Evolutionary conservation across 2,329 filamentous ascomycete genomes (phyloP).

Genomic region (Talaromyces sp.): DNA sequence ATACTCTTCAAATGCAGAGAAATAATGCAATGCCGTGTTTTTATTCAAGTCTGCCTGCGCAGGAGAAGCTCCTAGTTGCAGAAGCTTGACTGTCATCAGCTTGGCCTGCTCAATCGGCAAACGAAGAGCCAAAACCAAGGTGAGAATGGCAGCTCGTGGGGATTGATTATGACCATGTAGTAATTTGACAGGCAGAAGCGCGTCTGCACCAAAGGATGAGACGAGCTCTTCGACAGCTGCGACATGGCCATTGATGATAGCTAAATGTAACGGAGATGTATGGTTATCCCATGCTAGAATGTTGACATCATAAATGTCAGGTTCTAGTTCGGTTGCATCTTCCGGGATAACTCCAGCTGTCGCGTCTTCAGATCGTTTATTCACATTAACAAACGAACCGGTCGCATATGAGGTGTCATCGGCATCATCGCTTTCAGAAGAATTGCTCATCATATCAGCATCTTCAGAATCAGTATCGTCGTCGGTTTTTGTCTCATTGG

Average conservation of each 20-base stretch:
- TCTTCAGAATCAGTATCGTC: constrained; percentile 28
- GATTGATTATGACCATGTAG: constrained; percentile 23
- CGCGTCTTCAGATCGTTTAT: constrained; percentile 14
- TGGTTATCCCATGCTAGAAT: constrained; percentile 74
- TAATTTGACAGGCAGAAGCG: constrained; percentile 65
- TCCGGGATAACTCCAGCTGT: constrained; percentile 41
- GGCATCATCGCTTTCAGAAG: constrained; percentile 35
- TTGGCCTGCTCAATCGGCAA: constrained; percentile 60
- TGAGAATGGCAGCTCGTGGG: constrained; percentile 59
- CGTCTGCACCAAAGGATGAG: constrained; percentile 68
- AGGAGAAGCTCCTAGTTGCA: constrained; percentile 66
- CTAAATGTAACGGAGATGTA: constrained; percentile 70
- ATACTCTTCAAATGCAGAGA: constrained; percentile 48
- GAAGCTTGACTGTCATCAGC: constrained; percentile 59
- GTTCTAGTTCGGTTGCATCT: constrained; percentile 59
- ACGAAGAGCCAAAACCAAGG: constrained; percentile 61
- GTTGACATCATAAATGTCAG: constrained; percentile 75
- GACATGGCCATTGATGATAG: constrained; percentile 67
- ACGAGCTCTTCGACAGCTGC: constrained; percentile 66
- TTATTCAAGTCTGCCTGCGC: constrained; percentile 65
- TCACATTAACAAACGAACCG: constrained; percentile 67
- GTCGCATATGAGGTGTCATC: constrained; percentile 50
- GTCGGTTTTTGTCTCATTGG: constrained; percentile 16
- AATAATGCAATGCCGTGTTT: constrained; percentile 62
- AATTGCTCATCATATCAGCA: constrained; percentile 29